Percentiles rank a stretch among this genome's conserved stretches.
Conservation (phyloP, 768 basidiomycete species). For the Lactarius deliciosus region DNA sequence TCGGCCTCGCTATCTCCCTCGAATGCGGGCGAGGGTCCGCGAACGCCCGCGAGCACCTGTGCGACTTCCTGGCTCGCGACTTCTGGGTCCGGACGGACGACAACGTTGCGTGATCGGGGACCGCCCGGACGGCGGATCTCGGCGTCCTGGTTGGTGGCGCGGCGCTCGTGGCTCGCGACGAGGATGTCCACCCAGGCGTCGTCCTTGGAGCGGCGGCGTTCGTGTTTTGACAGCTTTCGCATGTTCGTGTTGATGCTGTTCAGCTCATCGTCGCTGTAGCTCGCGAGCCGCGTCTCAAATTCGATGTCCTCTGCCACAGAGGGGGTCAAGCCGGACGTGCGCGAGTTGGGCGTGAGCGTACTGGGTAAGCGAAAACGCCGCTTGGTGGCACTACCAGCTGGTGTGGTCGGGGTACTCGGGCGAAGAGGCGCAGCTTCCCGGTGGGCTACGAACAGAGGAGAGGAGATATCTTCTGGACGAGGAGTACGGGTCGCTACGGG, state of each 20-base stretch:
- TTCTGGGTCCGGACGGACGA: conserved; percentile 59
- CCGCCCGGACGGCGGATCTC: conserved; percentile 35
- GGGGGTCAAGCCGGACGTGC: conserved; percentile 54
- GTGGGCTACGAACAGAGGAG: conserved; percentile 8
- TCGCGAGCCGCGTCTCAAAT: conserved; percentile 78
- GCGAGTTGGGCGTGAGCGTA: conserved; percentile 50
- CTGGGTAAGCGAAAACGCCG: conserved; percentile 59
- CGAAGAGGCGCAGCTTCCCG: neutral
- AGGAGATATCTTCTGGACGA: conserved; percentile 6
- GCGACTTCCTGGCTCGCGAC: conserved; percentile 72
- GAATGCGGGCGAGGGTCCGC: conserved; percentile 41
- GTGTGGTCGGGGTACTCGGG: conserved; percentile 35
- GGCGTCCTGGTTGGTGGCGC: conserved; percentile 58
- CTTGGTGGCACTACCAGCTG: conserved; percentile 39
- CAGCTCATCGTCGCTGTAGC: conserved; percentile 49
- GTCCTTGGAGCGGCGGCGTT: conserved; percentile 48
- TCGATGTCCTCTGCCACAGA: conserved; percentile 81
- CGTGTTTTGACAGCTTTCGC: conserved; percentile 40
- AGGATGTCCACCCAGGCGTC: conserved; percentile 91
- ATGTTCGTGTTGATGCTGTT: conserved; percentile 19
- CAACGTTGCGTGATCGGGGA: conserved; percentile 35
- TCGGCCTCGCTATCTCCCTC: conserved; percentile 38
- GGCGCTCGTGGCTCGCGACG: conserved; percentile 55
- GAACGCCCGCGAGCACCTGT: conserved; percentile 61
- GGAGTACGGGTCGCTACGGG: conserved; percentile 1